Conservation (phyloP, 345 rosid genomes). For the Toxicodendron radicans region DNA sequence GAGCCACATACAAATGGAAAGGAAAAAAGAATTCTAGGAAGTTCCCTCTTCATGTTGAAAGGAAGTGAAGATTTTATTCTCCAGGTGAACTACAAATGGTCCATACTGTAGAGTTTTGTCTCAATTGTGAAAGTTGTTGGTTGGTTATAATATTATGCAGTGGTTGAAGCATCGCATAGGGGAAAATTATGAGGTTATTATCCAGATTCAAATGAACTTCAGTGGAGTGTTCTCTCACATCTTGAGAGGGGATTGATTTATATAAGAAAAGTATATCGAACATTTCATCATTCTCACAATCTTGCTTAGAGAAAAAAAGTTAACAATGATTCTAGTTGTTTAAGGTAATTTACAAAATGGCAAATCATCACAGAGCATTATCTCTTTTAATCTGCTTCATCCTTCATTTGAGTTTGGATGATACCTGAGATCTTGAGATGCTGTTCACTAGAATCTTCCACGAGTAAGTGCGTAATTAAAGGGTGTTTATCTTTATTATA, state of each 20-base stretch:
- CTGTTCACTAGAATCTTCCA: neutral
- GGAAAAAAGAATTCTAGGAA: slow-evolving; percentile 3
- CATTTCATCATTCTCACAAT: neutral
- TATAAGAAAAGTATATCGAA: neutral
- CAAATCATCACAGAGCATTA: neutral
- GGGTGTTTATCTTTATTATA: neutral
- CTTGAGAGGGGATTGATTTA: neutral
- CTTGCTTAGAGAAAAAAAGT: neutral
- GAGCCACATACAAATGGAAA: neutral
- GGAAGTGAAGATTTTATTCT: neutral
- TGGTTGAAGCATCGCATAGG: neutral
- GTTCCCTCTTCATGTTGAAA: neutral
- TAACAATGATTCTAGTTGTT: neutral
- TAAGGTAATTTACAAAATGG: neutral
- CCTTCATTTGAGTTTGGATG: neutral
- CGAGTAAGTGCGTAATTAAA: neutral
- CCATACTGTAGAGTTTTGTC: neutral
- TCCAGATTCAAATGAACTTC: neutral
- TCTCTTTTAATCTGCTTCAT: neutral
- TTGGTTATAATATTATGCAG: neutral
- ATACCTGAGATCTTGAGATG: neutral
- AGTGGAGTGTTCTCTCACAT: neutral
- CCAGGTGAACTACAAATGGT: neutral
- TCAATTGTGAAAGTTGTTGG: neutral
- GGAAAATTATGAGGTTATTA: neutral